Base-by-base conservation (phyloP, 2,329 filamentous ascomycete genomes). In the Fusarium scirpi region DNA sequence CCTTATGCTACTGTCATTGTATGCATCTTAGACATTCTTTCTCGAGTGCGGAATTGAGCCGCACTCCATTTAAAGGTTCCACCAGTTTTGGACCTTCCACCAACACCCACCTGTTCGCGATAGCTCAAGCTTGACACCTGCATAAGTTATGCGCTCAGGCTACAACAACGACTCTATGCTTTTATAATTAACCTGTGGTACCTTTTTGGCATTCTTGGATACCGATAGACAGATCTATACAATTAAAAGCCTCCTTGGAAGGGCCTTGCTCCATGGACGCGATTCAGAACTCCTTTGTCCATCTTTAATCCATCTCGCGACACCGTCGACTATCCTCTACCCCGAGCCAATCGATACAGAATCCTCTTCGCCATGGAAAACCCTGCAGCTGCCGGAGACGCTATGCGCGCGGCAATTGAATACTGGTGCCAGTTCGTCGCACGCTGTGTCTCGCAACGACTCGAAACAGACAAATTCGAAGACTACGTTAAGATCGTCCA, bases 391-490 rank as follows among this genome's bases (percentile, higher is more conserved):
- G 65, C 73, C n/a, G 60, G 65, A 22, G 59, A 71, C 38, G 71
- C 71, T 18, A 56, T 81, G 62, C 74, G 70, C 25, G 71, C 68
- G n/a, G 67, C 81, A 5, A 64, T 80, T 29, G 67, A 72, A 29
- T 81, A 85, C 68, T 88, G 89, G 89, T 65, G 78, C 46, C 78
- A 78, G 18, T 89, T 90, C 71, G 78, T 90, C 44, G 74, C 80
- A 38, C 82, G 78, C 61, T 87, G 87, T 76, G 80, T 89, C 45
- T 76, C 78, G 30, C 76, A 80, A 46, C 86, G 89, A 32, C 84
- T 90, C 58, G 85, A 87, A 44, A 76, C 80, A 30, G 83, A 85
- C 40, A 80, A 80, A 61, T 91, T 91, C 77, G 82, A 85, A 44
- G 78, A 81, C 25, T 88, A 83, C 67, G 83, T 85, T 24, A 80